Evolutionary conservation across 1,139 yeast species (phyloP).

Genomic region (Entelexis paramagnoliae): DNA sequence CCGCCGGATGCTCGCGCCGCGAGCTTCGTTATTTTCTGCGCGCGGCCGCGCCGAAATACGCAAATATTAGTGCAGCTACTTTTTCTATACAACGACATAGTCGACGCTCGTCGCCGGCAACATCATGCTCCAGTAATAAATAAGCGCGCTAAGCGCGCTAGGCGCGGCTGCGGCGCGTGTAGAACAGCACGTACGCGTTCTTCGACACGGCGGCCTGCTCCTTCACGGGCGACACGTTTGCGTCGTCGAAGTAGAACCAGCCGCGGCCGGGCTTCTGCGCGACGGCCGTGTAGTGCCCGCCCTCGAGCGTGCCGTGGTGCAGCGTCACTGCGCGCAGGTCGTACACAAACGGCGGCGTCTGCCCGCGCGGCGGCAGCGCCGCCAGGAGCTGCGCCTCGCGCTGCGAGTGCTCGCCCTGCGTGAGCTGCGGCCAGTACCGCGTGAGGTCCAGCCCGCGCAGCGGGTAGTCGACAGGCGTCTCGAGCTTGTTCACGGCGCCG

Average conservation of each 20-base stretch:
- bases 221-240: conserved; percentile 40
- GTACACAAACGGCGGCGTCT: conserved; percentile 68
- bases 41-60: too few relatives aligned
- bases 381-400: conserved; percentile 32
- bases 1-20: too few relatives aligned
- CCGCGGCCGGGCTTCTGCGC: conserved; percentile 53
- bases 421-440: conserved; percentile 57
- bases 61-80: too few relatives aligned
- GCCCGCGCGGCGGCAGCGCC: conserved; percentile 60
- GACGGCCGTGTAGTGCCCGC: conserved; percentile 88
- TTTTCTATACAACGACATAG: neutral
- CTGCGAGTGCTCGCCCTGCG: conserved; percentile 25
- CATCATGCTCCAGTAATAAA: neutral
- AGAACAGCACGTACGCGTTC: conserved; percentile 72
- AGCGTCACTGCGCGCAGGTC: conserved; percentile 78
- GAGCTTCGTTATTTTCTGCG: too few relatives aligned
- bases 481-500: conserved; percentile 44
- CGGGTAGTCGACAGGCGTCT: conserved; percentile 54
- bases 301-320: conserved; percentile 69
- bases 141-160: too few relatives aligned
- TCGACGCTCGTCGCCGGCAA: too few relatives aligned
- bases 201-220: conserved; percentile 41
- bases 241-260: conserved; percentile 76
- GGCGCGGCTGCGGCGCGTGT: conserved; percentile 25
- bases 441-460: conserved; percentile 54